Conservation (phyloP, 768 basidiomycete genomes). For the Chalciporus piperatus region DNA sequence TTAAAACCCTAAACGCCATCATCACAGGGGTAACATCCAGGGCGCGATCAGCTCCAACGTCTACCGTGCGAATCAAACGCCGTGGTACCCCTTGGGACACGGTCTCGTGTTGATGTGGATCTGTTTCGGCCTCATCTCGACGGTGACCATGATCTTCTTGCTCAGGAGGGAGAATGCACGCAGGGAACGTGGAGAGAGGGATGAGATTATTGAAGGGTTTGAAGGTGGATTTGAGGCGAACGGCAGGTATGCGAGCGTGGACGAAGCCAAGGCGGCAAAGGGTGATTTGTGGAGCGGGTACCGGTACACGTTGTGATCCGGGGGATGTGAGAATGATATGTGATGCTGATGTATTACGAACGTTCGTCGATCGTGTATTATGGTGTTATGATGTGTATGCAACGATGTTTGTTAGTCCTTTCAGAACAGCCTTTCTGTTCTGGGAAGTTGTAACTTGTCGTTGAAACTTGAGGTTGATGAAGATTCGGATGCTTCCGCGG, state of each 20-base stretch:
- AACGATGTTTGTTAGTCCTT: too few relatives aligned
- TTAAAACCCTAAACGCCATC: not conserved
- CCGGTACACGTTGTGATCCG: slow-evolving; percentile 53
- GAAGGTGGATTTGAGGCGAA: slow-evolving; percentile 45
- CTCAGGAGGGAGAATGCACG: slow-evolving; percentile 61
- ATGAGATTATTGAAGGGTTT: slow-evolving; percentile 54
- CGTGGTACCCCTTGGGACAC: slow-evolving; percentile 63
- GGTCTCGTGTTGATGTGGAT: slow-evolving; percentile 75
- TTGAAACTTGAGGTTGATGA: too few relatives aligned
- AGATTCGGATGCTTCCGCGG: too few relatives aligned
- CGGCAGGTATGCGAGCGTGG: slow-evolving; percentile 54
- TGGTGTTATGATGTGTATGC: too few relatives aligned
- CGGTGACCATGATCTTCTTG: slow-evolving; percentile 38
- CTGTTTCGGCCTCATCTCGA: slow-evolving; percentile 53
- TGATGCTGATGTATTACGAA: too few relatives aligned
- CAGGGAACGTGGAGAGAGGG: slow-evolving; percentile 64
- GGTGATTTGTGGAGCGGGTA: slow-evolving; percentile 79
- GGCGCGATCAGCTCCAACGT: slow-evolving; percentile 78
- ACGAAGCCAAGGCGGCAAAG: slow-evolving; percentile 65
- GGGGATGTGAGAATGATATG: too few relatives aligned
- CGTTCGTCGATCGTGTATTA: too few relatives aligned
- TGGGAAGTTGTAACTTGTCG: too few relatives aligned
- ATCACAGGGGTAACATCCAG: slow-evolving; percentile 62
- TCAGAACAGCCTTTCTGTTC: too few relatives aligned
- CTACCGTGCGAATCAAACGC: slow-evolving; percentile 64